Evolutionary conservation across 352 stramenopile genomes (phyloP).

Genomic region (Globisporangium rhizosaccharum): DNA sequence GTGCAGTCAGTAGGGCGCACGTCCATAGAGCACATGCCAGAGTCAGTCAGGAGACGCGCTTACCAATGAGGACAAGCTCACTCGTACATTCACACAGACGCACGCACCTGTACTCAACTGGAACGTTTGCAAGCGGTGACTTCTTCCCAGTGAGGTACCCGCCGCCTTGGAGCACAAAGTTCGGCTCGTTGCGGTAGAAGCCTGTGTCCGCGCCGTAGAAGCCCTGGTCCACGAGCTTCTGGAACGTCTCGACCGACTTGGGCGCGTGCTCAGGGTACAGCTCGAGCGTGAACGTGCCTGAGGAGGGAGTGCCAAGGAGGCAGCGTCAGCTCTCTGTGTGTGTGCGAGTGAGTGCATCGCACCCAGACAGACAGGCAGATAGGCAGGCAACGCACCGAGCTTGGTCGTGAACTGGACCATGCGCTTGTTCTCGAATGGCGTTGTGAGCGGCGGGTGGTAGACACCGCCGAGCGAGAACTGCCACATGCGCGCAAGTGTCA

Average conservation of each 20-base stretch:
- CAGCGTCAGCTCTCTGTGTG: neutral
- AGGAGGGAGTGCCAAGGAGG: neutral
- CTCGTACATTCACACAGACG: neutral
- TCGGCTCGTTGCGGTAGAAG: conserved; percentile 84
- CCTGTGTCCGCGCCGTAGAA: conserved; percentile 72
- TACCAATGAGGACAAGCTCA: no score
- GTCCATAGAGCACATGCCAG: neutral
- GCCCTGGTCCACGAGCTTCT: conserved; percentile 50
- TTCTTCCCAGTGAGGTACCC: conserved; percentile 67
- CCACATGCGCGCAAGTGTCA: conserved; percentile 59
- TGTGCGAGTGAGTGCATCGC: neutral
- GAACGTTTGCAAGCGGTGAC: conserved; percentile 60
- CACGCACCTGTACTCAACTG: conserved; percentile 66
- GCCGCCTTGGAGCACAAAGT: conserved; percentile 74
- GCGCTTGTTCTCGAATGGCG: conserved; percentile 71
- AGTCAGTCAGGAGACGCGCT: neutral
- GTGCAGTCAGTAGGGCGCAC: neutral
- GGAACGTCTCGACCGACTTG: conserved; percentile 66
- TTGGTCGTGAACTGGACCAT: conserved; percentile 83
- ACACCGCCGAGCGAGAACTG: conserved; percentile 44
- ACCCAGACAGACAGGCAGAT: neutral
- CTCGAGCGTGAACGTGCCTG: conserved; percentile 70
- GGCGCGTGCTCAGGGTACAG: conserved; percentile 76
- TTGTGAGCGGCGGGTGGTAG: conserved; percentile 36
- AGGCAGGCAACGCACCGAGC: conserved; percentile 31